Conservation (phyloP, 2,329 filamentous ascomycete species). For the Hypoxylon sp. region DNA sequence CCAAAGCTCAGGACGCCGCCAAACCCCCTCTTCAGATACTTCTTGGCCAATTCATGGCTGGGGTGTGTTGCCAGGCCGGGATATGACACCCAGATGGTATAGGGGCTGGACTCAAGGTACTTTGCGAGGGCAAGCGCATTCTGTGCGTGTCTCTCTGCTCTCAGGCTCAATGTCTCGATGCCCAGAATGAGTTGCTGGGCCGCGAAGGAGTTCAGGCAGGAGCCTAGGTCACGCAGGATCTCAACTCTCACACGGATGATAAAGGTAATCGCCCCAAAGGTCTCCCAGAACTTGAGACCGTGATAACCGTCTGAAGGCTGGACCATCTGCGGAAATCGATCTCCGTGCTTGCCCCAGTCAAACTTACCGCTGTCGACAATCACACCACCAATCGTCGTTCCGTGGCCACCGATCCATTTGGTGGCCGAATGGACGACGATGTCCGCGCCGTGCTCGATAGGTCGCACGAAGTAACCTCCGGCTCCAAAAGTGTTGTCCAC, state of each 20-base stretch:
- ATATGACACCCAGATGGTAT: slow-evolving; percentile 94
- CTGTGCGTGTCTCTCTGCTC: slow-evolving; percentile 83
- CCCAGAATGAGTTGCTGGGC: slow-evolving; percentile 92
- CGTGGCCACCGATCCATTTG: slow-evolving; percentile 97
- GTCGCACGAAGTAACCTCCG: slow-evolving; percentile 85
- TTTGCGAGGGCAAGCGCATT: slow-evolving; percentile 82
- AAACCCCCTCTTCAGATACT: slow-evolving; percentile 83
- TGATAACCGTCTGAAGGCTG: slow-evolving; percentile 91
- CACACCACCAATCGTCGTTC: slow-evolving; percentile 87
- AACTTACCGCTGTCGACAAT: slow-evolving; percentile 91
- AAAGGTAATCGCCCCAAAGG: slow-evolving; percentile 83
- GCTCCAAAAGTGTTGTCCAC: slow-evolving; percentile 97
- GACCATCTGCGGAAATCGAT: slow-evolving; percentile 90
- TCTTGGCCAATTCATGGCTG: slow-evolving; percentile 82
- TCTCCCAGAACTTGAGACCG: slow-evolving; percentile 93
- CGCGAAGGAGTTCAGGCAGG: slow-evolving; percentile 85
- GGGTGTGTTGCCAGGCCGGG: slow-evolving; percentile 84
- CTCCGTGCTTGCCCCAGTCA: slow-evolving; percentile 85
- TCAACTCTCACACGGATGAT: slow-evolving; percentile 88
- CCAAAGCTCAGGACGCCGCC: slow-evolving; percentile 94
- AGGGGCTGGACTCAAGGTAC: slow-evolving; percentile 82
- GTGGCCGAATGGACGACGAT: slow-evolving; percentile 95
- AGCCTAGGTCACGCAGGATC: slow-evolving; percentile 85
- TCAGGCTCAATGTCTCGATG: slow-evolving; percentile 86
- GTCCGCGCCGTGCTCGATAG: slow-evolving; percentile 89